These are phyloP conservation scores for Pseudogymnoascus sp. DNA, from an alignment of 2,329 filamentous ascomycete genomes.

Conservation along the genomic window DNA sequence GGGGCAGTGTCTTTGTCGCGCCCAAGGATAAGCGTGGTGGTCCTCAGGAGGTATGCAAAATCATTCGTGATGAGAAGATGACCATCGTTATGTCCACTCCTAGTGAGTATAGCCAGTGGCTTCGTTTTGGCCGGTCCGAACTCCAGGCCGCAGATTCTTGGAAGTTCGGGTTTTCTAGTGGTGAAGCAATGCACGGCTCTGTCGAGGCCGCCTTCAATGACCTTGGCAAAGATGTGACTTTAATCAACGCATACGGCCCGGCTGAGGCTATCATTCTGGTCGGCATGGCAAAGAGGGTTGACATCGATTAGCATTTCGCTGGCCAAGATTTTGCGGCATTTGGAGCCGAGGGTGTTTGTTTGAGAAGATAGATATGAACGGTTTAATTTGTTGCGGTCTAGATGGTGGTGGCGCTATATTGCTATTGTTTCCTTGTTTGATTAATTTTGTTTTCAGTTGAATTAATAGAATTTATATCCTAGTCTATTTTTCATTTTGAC, in stretches of 20 bases:
- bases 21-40: not conserved
- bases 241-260: constrained; percentile 9
- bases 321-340: not conserved
- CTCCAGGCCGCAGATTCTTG: constrained; percentile 8
- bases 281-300: not conserved
- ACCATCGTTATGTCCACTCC: constrained; percentile 18
- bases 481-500: too few species aligned
- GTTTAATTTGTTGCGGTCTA: not conserved
- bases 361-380: not conserved
- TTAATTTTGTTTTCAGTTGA: not conserved
- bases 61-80: constrained; percentile 14
- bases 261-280: constrained; percentile 1
- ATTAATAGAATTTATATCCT: too few species aligned
- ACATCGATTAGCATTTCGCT: not conserved
- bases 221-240: constrained; percentile 12
- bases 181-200: constrained; percentile 20
- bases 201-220: constrained; percentile 17
- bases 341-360: not conserved
- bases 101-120: constrained; percentile 17
- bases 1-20: not conserved
- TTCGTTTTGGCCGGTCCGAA: not conserved
- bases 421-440: not conserved
- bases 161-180: constrained; percentile 23
- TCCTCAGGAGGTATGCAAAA: not conserved
- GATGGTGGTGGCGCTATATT: not conserved